Conservation (phyloP, 1,284 basidiomycete species). For the Lignosus rhinocerotis region DNA sequence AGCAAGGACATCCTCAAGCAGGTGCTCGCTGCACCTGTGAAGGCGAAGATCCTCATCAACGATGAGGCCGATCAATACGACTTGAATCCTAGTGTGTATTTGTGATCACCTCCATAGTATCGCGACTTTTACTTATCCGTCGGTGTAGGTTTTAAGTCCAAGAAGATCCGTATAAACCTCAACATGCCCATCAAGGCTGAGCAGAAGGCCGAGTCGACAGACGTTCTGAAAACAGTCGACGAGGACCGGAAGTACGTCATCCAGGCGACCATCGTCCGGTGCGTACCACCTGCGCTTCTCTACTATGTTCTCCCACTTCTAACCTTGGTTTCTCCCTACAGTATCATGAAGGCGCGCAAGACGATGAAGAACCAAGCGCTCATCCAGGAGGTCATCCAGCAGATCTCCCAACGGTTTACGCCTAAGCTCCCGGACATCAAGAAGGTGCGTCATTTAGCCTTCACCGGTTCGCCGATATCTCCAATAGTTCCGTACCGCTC, state of each 20-base stretch:
- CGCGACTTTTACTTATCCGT: neutral
- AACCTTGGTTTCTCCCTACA: constrained; percentile 31
- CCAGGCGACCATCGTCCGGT: constrained; percentile 97
- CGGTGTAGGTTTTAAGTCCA: constrained; percentile 85
- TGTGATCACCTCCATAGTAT: neutral
- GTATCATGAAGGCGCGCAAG: constrained; percentile 98
- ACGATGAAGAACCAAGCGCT: constrained; percentile 95
- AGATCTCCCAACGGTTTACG: constrained; percentile 86
- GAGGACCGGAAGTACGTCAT: constrained; percentile 98
- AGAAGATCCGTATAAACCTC: constrained; percentile 94
- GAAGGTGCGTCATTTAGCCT: constrained; percentile 52
- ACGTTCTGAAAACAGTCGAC: constrained; percentile 94
- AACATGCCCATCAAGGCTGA: constrained; percentile 96
- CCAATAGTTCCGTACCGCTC: neutral
- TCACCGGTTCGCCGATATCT: neutral
- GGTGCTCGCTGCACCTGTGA: constrained; percentile 82
- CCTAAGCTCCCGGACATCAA: constrained; percentile 93
- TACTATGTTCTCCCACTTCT: neutral
- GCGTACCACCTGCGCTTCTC: constrained; percentile 27
- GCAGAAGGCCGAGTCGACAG: constrained; percentile 87
- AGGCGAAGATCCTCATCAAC: constrained; percentile 87
- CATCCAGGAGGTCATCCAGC: constrained; percentile 92
- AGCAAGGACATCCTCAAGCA: constrained; percentile 84
- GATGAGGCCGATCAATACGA: constrained; percentile 89
- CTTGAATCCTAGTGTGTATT: constrained; percentile 81